Evolutionary conservation across 2,329 filamentous ascomycete species (phyloP).

Genomic region (Xylariomycetidae sp.): DNA sequence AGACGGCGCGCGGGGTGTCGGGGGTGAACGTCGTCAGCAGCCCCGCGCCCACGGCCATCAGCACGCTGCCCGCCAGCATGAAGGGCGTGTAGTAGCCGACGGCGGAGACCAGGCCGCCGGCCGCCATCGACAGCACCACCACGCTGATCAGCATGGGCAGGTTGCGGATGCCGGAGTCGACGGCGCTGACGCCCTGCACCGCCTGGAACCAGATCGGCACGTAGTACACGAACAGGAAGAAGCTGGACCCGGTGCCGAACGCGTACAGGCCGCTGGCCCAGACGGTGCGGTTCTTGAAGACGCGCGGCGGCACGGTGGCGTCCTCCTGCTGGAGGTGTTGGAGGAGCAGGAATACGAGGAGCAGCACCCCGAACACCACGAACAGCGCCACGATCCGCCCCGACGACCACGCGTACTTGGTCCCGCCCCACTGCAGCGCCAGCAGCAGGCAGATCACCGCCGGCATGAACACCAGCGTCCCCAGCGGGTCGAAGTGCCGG

Average conservation of each 20-base stretch:
- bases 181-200: conserved; percentile 28
- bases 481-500: conserved; percentile 1
- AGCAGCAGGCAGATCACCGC: conserved; percentile 4
- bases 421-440: conserved; percentile 2
- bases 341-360: conserved; percentile 24
- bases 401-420: neutral
- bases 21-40: conserved; percentile 33
- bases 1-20: conserved; percentile 23
- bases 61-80: conserved; percentile 31
- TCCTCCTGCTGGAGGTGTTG: conserved; percentile 28
- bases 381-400: conserved; percentile 1
- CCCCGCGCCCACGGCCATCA: conserved; percentile 29
- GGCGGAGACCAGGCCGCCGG: conserved; percentile 23
- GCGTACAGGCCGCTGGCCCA: conserved; percentile 20
- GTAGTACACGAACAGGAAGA: conserved; percentile 26
- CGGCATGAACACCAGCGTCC: neutral
- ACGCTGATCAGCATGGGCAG: conserved; percentile 28
- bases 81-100: conserved; percentile 33
- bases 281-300: conserved; percentile 30
- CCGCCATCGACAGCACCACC: conserved; percentile 21
- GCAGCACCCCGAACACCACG: conserved; percentile 14
- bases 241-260: conserved; percentile 27
- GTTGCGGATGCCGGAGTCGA: conserved; percentile 29
- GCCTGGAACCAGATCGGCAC: conserved; percentile 25
- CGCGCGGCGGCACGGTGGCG: conserved; percentile 33